A percentile compares a stretch with the other conserved stretches of the same genome.
These are phyloP conservation scores for Arthrobotrys sinensis DNA, from an alignment of 2,329 filamentous ascomycete genomes.

Conservation along the genomic window DNA sequence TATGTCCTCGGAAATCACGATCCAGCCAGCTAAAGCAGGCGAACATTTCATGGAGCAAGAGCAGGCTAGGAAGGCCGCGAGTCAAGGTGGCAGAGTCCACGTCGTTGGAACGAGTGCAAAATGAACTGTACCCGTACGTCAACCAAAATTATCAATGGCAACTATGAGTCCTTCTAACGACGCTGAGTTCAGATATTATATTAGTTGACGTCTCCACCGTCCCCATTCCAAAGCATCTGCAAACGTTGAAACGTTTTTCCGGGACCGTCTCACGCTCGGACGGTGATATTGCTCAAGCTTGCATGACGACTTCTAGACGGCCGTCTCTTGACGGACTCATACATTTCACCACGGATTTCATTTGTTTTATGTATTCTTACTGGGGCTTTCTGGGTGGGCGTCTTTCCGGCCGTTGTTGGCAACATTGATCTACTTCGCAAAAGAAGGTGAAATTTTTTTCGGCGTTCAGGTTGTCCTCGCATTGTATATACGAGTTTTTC, in stretches of 20 bases:
- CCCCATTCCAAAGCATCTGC: not conserved
- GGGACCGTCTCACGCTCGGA: too few species aligned
- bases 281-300: too few species aligned
- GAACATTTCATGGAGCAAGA: slow-evolving; percentile 32
- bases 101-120: slow-evolving; percentile 32
- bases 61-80: slow-evolving; percentile 12
- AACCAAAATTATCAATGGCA: not conserved
- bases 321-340: not conserved
- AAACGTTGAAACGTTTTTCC: too few species aligned
- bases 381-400: slow-evolving; percentile 6
- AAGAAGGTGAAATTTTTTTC: not conserved
- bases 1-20: slow-evolving; percentile 44
- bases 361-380: slow-evolving; percentile 32
- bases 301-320: too few species aligned
- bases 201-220: not conserved
- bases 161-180: not conserved
- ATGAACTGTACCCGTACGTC: not conserved
- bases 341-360: slow-evolving; percentile 1
- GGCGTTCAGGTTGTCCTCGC: slow-evolving; percentile 39
- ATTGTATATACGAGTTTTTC: slow-evolving; percentile 27
- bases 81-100: slow-evolving; percentile 48
- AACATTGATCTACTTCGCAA: slow-evolving; percentile 4
- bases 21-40: slow-evolving; percentile 31
- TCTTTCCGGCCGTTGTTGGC: slow-evolving; percentile 3
- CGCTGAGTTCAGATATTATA: not conserved